phyloP scores from a whole-genome alignment of 2,329 filamentous ascomycete species.

The Calonectria pseudoturangicola region DNA sequence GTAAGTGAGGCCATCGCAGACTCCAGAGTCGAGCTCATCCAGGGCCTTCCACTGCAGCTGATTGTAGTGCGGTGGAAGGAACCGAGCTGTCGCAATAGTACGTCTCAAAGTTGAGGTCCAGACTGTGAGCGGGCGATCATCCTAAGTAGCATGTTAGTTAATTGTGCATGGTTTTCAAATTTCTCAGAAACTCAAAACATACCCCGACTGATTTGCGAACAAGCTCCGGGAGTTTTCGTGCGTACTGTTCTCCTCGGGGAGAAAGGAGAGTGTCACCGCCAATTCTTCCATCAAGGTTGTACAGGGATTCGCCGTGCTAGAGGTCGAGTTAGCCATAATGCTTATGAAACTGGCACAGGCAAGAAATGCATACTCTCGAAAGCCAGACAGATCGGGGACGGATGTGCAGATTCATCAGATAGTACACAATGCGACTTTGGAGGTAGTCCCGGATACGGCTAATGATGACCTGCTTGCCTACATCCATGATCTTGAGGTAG shows the following conservation, averaged over 20 bases:
- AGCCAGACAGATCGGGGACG: slow-evolving; percentile 97
- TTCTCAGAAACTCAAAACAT: slow-evolving; percentile 59
- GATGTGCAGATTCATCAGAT: slow-evolving; percentile 98
- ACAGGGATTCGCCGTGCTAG: slow-evolving; percentile 95
- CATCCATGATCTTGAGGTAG: slow-evolving; percentile 98
- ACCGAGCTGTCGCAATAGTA: slow-evolving; percentile 93
- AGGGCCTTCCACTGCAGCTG: slow-evolving; percentile 99
- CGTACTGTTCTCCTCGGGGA: slow-evolving; percentile 89
- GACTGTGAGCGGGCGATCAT: slow-evolving; percentile 76
- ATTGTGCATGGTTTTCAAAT: not conserved
- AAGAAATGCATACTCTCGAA: slow-evolving; percentile 79
- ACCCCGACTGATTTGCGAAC: slow-evolving; percentile 91
- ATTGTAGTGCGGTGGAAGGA: slow-evolving; percentile 87
- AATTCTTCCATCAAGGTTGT: slow-evolving; percentile 92
- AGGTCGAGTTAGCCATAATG: slow-evolving; percentile 33
- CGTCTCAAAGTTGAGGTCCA: slow-evolving; percentile 81
- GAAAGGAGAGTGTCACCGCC: slow-evolving; percentile 94
- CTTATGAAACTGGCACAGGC: not conserved
- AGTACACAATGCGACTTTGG: slow-evolving; percentile 97
- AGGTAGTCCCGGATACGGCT: slow-evolving; percentile 98
- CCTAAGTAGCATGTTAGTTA: slow-evolving; percentile 61
- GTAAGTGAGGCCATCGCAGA: slow-evolving; percentile 97
- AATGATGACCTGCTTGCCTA: slow-evolving; percentile 97
- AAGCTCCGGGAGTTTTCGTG: slow-evolving; percentile 87
- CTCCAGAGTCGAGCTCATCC: slow-evolving; percentile 96